Evolutionary conservation across 305 asterid species (phyloP), one percentile per base, ranked within the genome.

Genomic region (Solanum hybrid): DNA sequence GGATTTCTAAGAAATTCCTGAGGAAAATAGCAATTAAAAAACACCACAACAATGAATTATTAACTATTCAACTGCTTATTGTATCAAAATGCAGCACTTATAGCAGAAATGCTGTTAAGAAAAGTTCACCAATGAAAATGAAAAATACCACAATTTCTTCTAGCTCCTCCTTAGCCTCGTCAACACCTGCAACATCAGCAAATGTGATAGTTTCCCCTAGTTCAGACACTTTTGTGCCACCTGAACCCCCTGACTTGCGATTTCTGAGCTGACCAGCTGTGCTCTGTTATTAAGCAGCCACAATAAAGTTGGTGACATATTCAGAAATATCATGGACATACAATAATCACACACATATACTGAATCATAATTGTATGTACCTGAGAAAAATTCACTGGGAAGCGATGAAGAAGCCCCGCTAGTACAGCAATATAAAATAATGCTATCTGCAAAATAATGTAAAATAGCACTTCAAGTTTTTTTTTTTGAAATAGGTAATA

Each of bases 131-230:
- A 85, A 57, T 22, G 88, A 57, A 32, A 57, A 85, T 85, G 79
- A 89, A 88, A 90, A 93, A 86, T 95, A 97, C 99, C 98, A 98
- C 99, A 89, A 98, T 98, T 90, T 98, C 99, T 95, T 97, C 99
- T 38, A 98, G 93, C 95, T 98, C 99, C 94, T 98, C 99, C 94
- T 97, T 98, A 87, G 99, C 99, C 97, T 98, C 99, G 78, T 98
- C 99, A 93, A 98, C 99, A 89, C 99, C 99, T 87, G 99, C 99
- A 93, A 98, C 99, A 92, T 98, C 99, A 80, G 98, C 96, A 96
- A 98, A 98, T 33, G 95, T 95, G 90, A 98, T 51, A 88, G 93
- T 88, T 91, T 97, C 99, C 88, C 97, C 98, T 91, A 95, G 98
- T 90, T 96, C 99, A 91, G 98, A 93, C 82, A 94, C 97, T 94